phyloP scores from a whole-genome alignment of 2,329 filamentous ascomycete genomes.

The Neocatenulostroma microsporum region DNA sequence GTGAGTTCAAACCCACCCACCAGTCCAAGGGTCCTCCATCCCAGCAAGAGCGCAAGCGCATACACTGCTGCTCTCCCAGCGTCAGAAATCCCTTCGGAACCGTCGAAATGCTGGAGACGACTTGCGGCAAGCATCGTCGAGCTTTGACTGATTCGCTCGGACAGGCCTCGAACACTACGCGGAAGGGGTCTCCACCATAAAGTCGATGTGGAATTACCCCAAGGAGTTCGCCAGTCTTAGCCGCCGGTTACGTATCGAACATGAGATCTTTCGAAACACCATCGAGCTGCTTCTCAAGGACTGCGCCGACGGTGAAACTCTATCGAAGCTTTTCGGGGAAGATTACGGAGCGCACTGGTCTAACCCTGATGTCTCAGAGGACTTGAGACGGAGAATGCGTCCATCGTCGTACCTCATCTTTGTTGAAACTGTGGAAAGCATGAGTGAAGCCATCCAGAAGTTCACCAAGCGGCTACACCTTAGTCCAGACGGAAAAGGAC shows the following conservation, averaged over 20 bases:
- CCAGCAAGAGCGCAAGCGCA: no score
- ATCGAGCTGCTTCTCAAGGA: constrained; percentile 21
- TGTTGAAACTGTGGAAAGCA: constrained; percentile 1
- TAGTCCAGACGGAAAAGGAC: constrained; percentile 3
- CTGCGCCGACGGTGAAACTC: constrained; percentile 17
- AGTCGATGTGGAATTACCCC: constrained; percentile 20
- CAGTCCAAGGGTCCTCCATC: no score
- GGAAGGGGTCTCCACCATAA: constrained; percentile 26
- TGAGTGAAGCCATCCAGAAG: constrained; percentile 4
- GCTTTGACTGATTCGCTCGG: no score
- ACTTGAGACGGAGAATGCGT: constrained; percentile 5
- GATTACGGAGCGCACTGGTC: constrained; percentile 19
- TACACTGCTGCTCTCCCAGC: no score
- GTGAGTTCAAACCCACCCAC: no score
- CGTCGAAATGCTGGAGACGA: no score
- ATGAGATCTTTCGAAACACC: constrained; percentile 25
- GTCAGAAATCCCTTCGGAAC: no score
- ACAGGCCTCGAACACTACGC: constrained; percentile 28
- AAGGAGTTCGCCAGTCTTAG: constrained; percentile 20
- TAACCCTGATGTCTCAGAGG: not conserved
- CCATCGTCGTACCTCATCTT: constrained; percentile 5
- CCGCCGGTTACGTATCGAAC: constrained; percentile 19
- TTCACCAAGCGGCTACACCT: constrained; percentile 17
- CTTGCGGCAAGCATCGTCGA: no score
- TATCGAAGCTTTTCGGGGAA: constrained; percentile 18